Evolutionary conservation across 2,329 filamentous ascomycete species (phyloP), one percentile per base, ranked within the genome.

Genomic region (Arthrobotrys pseudoclavata): DNA sequence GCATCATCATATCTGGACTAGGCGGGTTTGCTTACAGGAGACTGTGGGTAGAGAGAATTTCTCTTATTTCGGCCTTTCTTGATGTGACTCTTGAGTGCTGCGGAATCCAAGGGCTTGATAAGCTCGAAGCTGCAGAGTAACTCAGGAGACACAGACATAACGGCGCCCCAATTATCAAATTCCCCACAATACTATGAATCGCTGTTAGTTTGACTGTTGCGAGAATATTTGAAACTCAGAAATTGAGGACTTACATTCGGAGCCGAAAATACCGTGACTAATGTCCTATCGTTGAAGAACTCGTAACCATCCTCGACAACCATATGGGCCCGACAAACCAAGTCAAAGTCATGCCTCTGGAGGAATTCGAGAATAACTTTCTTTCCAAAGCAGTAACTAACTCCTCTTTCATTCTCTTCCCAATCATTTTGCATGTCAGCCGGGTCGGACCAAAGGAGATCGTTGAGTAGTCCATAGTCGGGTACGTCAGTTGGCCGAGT

Each of bases 231-330:
- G 24, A 52, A 13, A 55, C 1, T 1, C 42, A n/a, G 12, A 10
- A 37, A 34, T 13, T 3, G 15, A 10, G 31, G n/a, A 88, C 93
- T 88, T 86, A 97, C 94, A 82, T 99, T 99, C 26, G 96, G 96
- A 61, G 96, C 96, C 79, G 94, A 97, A 84, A 99, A 99, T 0
- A 99, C 95, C 1, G 96, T 99, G 53, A 99, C 96, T 76, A 99
- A 85, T 53, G 97, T 92, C 74, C 96, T 89, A 83, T 99, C 96
- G 79, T 92, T 97, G 84, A 98, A 99, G 84, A 99, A 99, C 82
- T 99, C 96, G 84, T 99, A 99, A 10, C 96, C 96, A 83, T 99
- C 96, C 84, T 99, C 96, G 22, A 99, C 96, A 64, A 99, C 96
- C 96, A 98, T 98, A 85, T 99, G 96, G 60, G 96, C 96, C 80